Percentiles rank a stretch among this genome's conserved stretches.
Evolutionary conservation across 2,329 filamentous ascomycete genomes (phyloP).

Genomic region (Didymella pinodella): DNA sequence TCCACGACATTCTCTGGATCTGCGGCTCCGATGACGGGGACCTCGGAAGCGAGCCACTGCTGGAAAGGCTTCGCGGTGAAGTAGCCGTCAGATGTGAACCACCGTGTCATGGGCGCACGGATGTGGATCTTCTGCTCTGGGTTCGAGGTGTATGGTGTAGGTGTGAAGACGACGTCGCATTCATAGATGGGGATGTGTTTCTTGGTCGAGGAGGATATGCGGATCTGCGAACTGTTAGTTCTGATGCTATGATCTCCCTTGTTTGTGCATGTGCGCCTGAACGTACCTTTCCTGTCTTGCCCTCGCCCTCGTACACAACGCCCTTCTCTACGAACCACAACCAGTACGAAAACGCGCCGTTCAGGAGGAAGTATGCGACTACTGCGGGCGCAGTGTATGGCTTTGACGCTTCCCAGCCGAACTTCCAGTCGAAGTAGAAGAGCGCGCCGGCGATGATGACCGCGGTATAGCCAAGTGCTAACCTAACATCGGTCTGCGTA

Average conservation of each 20-base stretch:
- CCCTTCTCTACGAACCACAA: constrained; percentile 83
- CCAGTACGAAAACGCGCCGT: constrained; percentile 82
- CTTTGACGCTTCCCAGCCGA: constrained; percentile 88
- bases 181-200: constrained; percentile 86
- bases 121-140: constrained; percentile 61
- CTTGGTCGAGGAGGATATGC: constrained; percentile 73
- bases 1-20: constrained; percentile 65
- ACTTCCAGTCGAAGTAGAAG: constrained; percentile 90
- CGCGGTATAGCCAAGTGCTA: constrained; percentile 82
- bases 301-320: constrained; percentile 79
- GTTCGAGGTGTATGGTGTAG: constrained; percentile 39
- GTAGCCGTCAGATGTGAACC: constrained; percentile 76
- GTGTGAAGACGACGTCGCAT: constrained; percentile 68
- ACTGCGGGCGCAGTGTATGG: constrained; percentile 82
- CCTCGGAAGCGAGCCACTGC: constrained; percentile 73
- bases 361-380: constrained; percentile 78
- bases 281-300: constrained; percentile 70
- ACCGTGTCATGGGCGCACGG: constrained; percentile 71
- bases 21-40: constrained; percentile 70
- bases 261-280: neutral
- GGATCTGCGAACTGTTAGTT: constrained; percentile 62
- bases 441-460: constrained; percentile 81
- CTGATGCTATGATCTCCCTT: neutral
- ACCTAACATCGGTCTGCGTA: constrained; percentile 79
- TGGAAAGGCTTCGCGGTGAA: constrained; percentile 82